Evolutionary conservation across 495 filamentous ascomycete genomes (phyloP).

Genomic region (Pseudoneurospora amorphoporcata): DNA sequence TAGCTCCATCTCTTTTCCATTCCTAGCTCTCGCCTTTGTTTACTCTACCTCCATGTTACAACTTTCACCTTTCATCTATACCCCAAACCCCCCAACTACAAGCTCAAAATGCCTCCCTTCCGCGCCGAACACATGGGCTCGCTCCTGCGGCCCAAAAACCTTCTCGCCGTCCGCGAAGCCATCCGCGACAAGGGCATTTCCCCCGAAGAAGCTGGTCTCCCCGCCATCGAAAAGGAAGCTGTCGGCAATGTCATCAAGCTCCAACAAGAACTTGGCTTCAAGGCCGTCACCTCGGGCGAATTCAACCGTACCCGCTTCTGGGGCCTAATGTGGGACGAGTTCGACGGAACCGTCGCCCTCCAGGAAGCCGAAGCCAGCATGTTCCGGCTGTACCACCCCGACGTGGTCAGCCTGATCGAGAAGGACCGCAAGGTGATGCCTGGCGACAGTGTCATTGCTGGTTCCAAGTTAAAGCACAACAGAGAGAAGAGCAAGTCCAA

Average conservation of each 20-base stretch:
- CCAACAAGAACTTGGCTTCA: slow-evolving; percentile 57
- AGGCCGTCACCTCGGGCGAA: slow-evolving; percentile 65
- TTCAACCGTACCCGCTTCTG: slow-evolving; percentile 55
- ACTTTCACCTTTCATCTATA: not conserved
- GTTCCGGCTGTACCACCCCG: slow-evolving; percentile 68
- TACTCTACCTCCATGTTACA: too few relatives aligned
- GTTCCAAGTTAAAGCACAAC: slow-evolving; percentile 59
- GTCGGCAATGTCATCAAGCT: slow-evolving; percentile 55
- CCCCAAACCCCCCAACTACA: not conserved
- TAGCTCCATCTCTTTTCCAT: not conserved
- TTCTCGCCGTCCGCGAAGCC: slow-evolving; percentile 51
- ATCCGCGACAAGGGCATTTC: slow-evolving; percentile 49
- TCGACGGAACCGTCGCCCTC: slow-evolving; percentile 53
- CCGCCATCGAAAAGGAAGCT: slow-evolving; percentile 51
- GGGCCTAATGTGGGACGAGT: slow-evolving; percentile 66
- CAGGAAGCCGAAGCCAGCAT: slow-evolving; percentile 58
- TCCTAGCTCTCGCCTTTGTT: not conserved
- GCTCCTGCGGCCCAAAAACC: slow-evolving; percentile 59
- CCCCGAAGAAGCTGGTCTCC: slow-evolving; percentile 40
- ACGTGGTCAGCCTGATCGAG: slow-evolving; percentile 62
- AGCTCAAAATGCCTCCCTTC: slow-evolving; percentile 55
- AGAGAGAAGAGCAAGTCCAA: slow-evolving; percentile 53
- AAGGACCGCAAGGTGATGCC: slow-evolving; percentile 54
- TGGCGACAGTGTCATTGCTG: slow-evolving; percentile 63
- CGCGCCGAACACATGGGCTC: slow-evolving; percentile 79